Evolutionary conservation across 139 green algal genomes (phyloP).

Genomic region (Chlamydomonas urium): DNA sequence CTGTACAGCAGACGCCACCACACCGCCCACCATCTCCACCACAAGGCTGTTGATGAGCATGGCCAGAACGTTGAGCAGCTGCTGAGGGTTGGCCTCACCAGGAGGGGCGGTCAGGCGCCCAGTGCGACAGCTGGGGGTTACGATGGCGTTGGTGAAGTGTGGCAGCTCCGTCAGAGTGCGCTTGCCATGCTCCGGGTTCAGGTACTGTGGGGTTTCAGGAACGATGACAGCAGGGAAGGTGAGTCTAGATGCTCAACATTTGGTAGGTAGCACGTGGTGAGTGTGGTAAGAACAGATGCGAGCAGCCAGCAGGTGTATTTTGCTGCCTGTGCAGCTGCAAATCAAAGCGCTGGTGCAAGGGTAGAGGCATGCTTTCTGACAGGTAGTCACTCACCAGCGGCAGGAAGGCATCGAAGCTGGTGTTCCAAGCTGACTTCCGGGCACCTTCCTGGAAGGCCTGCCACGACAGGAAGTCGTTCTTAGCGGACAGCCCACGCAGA

Average conservation of each 20-base stretch:
- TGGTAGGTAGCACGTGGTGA: too few relatives aligned
- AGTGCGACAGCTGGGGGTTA: too few relatives aligned
- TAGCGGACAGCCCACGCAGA: background rate
- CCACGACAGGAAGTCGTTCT: slow-evolving; percentile 17
- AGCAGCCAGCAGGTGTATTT: too few relatives aligned
- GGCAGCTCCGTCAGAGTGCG: slow-evolving; percentile 12
- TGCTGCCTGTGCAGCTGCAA: too few relatives aligned
- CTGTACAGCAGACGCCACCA: too few relatives aligned
- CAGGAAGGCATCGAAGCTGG: slow-evolving; percentile 26
- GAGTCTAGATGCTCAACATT: too few relatives aligned
- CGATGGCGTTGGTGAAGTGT: background rate
- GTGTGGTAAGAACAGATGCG: too few relatives aligned
- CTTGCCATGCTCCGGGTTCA: slow-evolving; percentile 18
- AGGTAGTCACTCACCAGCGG: slow-evolving; percentile 18
- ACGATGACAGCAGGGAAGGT: too few relatives aligned
- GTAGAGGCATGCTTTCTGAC: background rate
- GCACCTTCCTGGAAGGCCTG: slow-evolving; percentile 16
- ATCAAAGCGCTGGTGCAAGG: too few relatives aligned
- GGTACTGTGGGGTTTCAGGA: slow-evolving; percentile 8
- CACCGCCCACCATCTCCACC: slow-evolving; percentile 23
- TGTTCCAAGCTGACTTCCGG: slow-evolving; percentile 28
- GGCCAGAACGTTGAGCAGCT: slow-evolving; percentile 20
- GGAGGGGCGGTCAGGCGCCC: background rate
- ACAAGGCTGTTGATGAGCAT: slow-evolving; percentile 31
- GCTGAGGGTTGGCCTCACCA: background rate